Evolutionary conservation across 306 rosid species (phyloP), one percentile per base, ranked within the genome.

Genomic region (cucumber (Cucumis sativus)): DNA sequence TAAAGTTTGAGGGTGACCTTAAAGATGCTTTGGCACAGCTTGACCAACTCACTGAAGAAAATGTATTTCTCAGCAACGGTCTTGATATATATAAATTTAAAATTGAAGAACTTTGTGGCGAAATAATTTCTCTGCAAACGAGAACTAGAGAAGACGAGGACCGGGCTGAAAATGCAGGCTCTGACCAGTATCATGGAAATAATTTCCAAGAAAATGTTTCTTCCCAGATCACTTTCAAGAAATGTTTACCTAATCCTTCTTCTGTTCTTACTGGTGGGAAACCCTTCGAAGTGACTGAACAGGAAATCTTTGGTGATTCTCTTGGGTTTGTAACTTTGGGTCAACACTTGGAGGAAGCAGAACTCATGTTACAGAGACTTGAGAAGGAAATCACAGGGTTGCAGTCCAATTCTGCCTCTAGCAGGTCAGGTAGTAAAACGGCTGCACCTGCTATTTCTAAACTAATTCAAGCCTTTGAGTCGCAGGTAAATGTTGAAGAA

Each of bases 391-490:
- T 85, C 84, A 86, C 81, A 80, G 82, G 40, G 84, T 75, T 87
- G 80, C 86, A 76, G 63, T 76, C 81, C 83, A 85, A 74, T 73
- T 86, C 90, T 69, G 70, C 77, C 54, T 84, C 86, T 80, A 74
- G 82, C 77, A 75, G 83, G 78, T 69, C 89, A 49, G 83, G 81
- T 45, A 87, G 84, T 67, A 86, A 87, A 74, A 66, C 79, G 80
- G 66, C 88, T 57, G 79, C 89, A 13, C 88, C 94, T 49, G 89
- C 58, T 41, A 90, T 89, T 55, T 92, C 96, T 33, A 96, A 89
- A 78, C 84, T 96, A 85, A 96, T 96, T 82, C 93, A 85, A 84
- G 96, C 99, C 69, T 96, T 91, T 54, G 98, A 96, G 86, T 80
- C 87, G 37, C 89, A 95, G 81, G 77, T 47, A 78, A 85, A 81